A percentile compares a stretch with the other conserved stretches of the same genome.
These are phyloP conservation scores for Balakata baccata DNA, from an alignment of 345 rosid species.

Conservation along the genomic window DNA sequence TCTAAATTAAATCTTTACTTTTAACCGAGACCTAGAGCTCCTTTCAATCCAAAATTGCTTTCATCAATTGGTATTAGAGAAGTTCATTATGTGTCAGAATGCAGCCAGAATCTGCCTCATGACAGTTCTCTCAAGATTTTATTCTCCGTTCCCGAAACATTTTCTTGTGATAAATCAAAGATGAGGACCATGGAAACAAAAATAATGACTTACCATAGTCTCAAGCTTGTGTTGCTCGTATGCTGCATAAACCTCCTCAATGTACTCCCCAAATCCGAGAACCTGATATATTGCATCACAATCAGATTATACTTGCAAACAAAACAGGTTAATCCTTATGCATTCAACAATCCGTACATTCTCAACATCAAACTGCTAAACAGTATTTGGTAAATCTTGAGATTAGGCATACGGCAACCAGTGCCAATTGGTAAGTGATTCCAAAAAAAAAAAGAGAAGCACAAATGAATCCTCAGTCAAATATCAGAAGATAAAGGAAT, in stretches of 20 bases:
- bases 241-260: slow-evolving; percentile 94
- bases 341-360: neutral
- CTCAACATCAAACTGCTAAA: neutral
- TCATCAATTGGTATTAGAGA: too few species aligned
- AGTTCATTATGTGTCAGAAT: too few species aligned
- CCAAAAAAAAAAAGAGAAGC: too few species aligned
- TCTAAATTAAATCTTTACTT: too few species aligned
- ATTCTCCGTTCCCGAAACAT: neutral
- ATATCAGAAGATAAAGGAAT: neutral
- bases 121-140: neutral
- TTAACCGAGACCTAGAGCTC: too few species aligned
- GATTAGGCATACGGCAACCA: neutral
- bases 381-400: neutral
- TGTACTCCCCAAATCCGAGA: slow-evolving; percentile 98
- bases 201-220: slow-evolving; percentile 62
- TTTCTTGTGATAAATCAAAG: neutral
- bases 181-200: neutral
- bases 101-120: too few species aligned
- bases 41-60: too few species aligned
- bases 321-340: neutral
- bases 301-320: slow-evolving; percentile 6
- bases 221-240: slow-evolving; percentile 95
- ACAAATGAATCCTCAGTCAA: too few species aligned
- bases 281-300: slow-evolving; percentile 42
- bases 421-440: neutral